These are phyloP conservation scores for Amylocystis lapponica DNA, from an alignment of 768 basidiomycete genomes.

Conservation along the genomic window DNA sequence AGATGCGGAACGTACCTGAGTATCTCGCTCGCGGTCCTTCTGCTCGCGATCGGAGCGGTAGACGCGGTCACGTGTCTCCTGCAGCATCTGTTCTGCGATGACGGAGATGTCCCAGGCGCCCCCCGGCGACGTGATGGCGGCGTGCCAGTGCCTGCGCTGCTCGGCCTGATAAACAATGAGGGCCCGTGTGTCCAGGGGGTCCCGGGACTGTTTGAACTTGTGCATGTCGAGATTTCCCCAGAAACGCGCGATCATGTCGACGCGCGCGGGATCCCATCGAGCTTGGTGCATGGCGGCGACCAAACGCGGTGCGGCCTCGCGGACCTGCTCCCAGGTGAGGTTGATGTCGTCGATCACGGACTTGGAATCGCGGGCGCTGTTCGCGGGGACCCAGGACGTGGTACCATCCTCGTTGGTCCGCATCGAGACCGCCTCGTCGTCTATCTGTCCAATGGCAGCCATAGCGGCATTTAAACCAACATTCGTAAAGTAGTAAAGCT, in stretches of 20 bases:
- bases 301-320: not conserved
- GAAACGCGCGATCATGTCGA: not conserved
- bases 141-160: not conserved
- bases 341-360: not conserved
- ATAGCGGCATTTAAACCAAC: not conserved
- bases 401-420: not conserved
- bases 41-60: not conserved
- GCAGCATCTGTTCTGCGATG: not conserved
- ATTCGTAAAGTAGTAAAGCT: not conserved
- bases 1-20: not conserved
- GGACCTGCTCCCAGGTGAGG: not conserved
- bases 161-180: constrained; percentile 1
- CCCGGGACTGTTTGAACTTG: not conserved
- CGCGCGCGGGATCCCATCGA: not conserved
- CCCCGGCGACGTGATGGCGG: not conserved
- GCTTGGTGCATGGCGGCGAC: not conserved
- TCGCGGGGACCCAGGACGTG: not conserved
- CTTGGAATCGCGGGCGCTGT: not conserved
- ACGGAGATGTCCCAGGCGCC: not conserved
- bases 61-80: not conserved
- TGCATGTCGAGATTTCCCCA: not conserved
- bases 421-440: not conserved
- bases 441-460: not conserved
- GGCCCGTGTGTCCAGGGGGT: not conserved
- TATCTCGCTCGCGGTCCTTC: not conserved